These are phyloP conservation scores for Kodamaea hsintzibuensis DNA, from an alignment of 805 yeast genomes.

Conservation along the genomic window DNA sequence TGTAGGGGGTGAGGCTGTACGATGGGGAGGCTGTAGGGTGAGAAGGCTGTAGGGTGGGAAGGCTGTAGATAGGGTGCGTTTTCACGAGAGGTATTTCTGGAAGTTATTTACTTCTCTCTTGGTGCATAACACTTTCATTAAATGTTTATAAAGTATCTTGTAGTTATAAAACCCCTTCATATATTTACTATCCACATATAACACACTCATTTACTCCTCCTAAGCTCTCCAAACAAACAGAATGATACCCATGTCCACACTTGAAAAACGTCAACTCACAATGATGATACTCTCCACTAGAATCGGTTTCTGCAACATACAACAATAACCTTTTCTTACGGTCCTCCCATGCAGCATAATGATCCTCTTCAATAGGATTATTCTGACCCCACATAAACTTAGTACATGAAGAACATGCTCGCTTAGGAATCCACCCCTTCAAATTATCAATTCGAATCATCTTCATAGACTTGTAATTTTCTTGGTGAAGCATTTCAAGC, in stretches of 20 bases:
- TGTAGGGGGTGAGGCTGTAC: too few species aligned
- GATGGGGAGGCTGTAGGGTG: too few species aligned
- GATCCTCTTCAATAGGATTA: conserved; percentile 38
- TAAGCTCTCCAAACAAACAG: conserved; percentile 52
- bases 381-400: conserved; percentile 70
- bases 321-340: conserved; percentile 18
- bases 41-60: too few species aligned
- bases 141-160: too few species aligned
- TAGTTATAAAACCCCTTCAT: too few species aligned
- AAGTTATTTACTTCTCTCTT: too few species aligned
- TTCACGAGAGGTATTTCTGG: too few species aligned
- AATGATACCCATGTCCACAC: conserved; percentile 69
- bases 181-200: conserved; percentile 12
- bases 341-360: conserved; percentile 61
- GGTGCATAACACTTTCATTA: too few species aligned
- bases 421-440: conserved; percentile 61
- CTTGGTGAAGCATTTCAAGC: conserved; percentile 55
- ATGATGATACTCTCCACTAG: conserved; percentile 14
- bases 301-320: conserved; percentile 3
- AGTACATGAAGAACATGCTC: conserved; percentile 76
- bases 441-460: conserved; percentile 41
- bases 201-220: conserved; percentile 25
- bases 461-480: conserved; percentile 50
- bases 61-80: too few species aligned
- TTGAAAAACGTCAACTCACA: conserved; percentile 53